Percentiles rank a stretch among this genome's conserved stretches.
These are phyloP conservation scores for Teunomyces lycoperdinae DNA, from an alignment of 805 yeast genomes.

Conservation along the genomic window DNA sequence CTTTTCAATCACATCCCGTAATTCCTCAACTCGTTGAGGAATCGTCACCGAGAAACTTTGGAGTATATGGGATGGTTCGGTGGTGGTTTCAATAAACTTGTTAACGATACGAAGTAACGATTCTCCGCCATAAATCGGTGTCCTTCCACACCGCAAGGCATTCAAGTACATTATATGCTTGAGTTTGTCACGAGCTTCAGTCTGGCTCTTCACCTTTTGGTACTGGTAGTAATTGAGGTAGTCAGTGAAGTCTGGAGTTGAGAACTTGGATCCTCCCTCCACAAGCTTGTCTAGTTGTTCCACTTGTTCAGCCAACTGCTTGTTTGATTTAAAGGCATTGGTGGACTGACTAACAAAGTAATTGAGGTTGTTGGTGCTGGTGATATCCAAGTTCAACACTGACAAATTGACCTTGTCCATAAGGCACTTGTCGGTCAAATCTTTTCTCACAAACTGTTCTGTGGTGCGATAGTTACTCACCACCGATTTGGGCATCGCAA, in stretches of 20 bases:
- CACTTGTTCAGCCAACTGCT: conserved; percentile 44
- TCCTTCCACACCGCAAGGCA: conserved; percentile 56
- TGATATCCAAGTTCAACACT: conserved; percentile 60
- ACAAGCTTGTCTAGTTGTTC: conserved; percentile 38
- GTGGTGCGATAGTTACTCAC: conserved; percentile 43
- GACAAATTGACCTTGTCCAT: conserved; percentile 40
- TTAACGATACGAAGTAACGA: conserved; percentile 48
- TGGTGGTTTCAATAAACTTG: conserved; percentile 9
- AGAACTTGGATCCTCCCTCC: conserved; percentile 15
- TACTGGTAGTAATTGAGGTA: conserved; percentile 60
- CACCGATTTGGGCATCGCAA: conserved; percentile 69
- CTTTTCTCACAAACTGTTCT: conserved; percentile 18
- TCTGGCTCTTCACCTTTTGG: conserved; percentile 50
- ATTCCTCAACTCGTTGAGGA: conserved; percentile 25
- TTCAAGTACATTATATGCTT: conserved; percentile 63
- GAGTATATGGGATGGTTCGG: conserved; percentile 13
- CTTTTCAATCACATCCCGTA: conserved; percentile 59
- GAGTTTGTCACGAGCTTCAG: conserved; percentile 49
- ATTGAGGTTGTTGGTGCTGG: conserved; percentile 43
- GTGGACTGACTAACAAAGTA: conserved; percentile 47
- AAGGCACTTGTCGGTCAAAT: conserved; percentile 16
- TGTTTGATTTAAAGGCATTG: conserved; percentile 45
- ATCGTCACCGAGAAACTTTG: conserved; percentile 22
- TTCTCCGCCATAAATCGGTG: conserved; percentile 64
- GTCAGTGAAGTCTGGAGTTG: conserved; percentile 28